phyloP scores from a whole-genome alignment of 2,329 filamentous ascomycete species.

The Penicillium sp. region DNA sequence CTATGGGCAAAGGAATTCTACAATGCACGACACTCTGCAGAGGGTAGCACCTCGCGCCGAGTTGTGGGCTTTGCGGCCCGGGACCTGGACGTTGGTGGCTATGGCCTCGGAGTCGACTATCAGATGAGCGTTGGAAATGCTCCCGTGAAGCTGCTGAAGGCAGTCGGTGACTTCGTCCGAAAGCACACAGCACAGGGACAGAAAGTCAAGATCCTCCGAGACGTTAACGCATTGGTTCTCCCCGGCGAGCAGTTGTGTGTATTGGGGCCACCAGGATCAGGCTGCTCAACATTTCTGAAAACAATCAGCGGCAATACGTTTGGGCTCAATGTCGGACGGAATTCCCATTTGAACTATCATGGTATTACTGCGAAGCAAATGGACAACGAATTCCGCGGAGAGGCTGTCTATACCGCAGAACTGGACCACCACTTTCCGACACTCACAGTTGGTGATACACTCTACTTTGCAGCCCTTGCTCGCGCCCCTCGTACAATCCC shows the following conservation, averaged over 20 bases:
- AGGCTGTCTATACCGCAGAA: neutral
- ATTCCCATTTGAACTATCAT: neutral
- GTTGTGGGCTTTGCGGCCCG: neutral
- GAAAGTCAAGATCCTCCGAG: neutral
- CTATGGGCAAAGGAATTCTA: neutral
- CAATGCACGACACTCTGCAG: neutral
- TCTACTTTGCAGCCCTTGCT: neutral
- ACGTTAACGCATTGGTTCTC: neutral
- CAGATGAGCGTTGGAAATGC: neutral
- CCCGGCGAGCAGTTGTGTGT: neutral
- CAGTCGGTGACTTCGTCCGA: neutral
- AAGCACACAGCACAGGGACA: neutral
- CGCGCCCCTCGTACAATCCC: neutral
- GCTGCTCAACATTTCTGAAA: neutral
- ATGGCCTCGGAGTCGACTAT: neutral
- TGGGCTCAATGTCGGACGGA: neutral
- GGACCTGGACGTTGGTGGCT: neutral
- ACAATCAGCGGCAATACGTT: neutral
- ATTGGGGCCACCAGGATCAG: neutral
- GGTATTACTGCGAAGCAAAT: neutral
- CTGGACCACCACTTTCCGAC: neutral
- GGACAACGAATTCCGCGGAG: neutral
- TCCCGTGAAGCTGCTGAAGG: neutral
- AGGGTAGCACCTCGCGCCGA: neutral
- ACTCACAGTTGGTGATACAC: neutral